Conservation (phyloP, 148 eudicot species). For the Chenopodium berlandieri region DNA sequence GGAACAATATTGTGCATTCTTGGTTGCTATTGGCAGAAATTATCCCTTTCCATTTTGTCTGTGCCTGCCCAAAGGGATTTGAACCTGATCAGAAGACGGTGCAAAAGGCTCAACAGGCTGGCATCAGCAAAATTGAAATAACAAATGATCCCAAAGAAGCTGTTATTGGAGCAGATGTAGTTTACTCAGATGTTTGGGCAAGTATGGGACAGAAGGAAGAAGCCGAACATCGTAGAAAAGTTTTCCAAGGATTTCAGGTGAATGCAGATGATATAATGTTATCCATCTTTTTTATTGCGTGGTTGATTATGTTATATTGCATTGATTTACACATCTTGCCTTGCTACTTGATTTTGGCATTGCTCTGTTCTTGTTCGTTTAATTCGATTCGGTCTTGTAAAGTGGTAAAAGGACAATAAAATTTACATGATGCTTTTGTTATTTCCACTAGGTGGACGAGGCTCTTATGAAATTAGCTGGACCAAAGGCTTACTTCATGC, state of each 20-base stretch:
- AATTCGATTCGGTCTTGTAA: too few relatives aligned
- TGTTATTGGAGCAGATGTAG: conserved; percentile 93
- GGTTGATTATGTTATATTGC: not conserved
- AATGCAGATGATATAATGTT: not conserved
- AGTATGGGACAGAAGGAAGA: conserved; percentile 99
- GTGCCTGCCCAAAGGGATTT: conserved; percentile 93
- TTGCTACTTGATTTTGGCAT: not conserved
- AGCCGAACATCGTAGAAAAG: conserved; percentile 80
- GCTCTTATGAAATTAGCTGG: conserved; percentile 90
- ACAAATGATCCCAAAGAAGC: conserved; percentile 87
- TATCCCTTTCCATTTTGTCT: conserved; percentile 90
- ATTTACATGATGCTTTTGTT: not conserved
- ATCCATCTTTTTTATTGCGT: not conserved
- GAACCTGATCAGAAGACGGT: conserved; percentile 84
- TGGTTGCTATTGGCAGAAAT: conserved; percentile 82
- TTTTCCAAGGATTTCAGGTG: conserved; percentile 92
- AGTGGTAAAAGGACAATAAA: not conserved
- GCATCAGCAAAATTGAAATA: conserved; percentile 86
- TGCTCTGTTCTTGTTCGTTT: not conserved
- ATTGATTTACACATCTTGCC: not conserved
- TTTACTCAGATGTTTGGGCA: conserved; percentile 99
- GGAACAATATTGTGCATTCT: conserved; percentile 90
- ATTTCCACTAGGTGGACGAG: conserved; percentile 71
- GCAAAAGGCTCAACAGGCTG: conserved; percentile 66
- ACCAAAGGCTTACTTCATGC: conserved; percentile 90